Evolutionary conservation across 495 filamentous ascomycete genomes (phyloP).

Genomic region (Amorphotheca resinae): DNA sequence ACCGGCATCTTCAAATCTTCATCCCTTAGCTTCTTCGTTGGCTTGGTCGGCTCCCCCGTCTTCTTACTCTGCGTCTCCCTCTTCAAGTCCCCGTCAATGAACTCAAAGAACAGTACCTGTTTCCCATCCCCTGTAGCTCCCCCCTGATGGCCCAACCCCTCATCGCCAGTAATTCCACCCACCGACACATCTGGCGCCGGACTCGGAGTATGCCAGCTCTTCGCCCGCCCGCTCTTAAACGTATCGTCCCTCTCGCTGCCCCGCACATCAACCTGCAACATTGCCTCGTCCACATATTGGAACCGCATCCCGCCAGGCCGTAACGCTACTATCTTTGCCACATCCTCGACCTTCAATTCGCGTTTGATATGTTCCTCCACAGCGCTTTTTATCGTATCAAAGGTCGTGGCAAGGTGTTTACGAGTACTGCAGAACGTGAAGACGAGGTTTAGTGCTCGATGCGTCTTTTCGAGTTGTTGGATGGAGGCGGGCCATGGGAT

Average conservation of each 20-base stretch:
- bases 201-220: conserved; percentile 25
- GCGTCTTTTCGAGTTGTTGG: conserved; percentile 57
- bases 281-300: conserved; percentile 72
- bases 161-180: conserved; percentile 30
- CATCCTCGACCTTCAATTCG: conserved; percentile 57
- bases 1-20: conserved; percentile 91
- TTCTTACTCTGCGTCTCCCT: conserved; percentile 57
- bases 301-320: conserved; percentile 69
- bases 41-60: conserved; percentile 56
- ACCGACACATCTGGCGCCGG: conserved; percentile 37
- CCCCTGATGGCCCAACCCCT: conserved; percentile 23
- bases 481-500: conserved; percentile 63
- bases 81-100: conserved; percentile 82
- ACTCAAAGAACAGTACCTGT: conserved; percentile 82
- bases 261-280: conserved; percentile 63
- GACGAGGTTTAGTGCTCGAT: conserved; percentile 79
- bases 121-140: conserved; percentile 27
- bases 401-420: conserved; percentile 82
- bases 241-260: conserved; percentile 45
- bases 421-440: conserved; percentile 91
- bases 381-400: conserved; percentile 71
- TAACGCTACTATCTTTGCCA: conserved; percentile 69
- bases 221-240: conserved; percentile 33
- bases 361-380: conserved; percentile 75
- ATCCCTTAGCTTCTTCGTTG: conserved; percentile 48